Evolutionary conservation across 257 asterid genomes (phyloP).

Genomic region (Galeopsis tetrahit): DNA sequence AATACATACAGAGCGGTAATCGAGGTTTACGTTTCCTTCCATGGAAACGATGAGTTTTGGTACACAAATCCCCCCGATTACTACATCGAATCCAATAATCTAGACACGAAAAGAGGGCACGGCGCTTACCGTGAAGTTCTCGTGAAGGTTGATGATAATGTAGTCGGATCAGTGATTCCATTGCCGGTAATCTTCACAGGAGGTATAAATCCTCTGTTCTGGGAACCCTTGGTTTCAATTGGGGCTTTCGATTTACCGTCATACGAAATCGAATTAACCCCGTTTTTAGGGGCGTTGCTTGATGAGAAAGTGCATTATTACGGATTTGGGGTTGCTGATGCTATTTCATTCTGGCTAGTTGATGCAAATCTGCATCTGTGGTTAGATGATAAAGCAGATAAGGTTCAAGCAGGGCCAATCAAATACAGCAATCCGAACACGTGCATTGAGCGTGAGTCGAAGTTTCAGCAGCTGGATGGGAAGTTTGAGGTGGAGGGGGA

Average conservation of each 20-base stretch:
- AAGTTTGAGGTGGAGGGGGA: slow-evolving; percentile 51
- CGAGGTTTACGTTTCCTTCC: slow-evolving; percentile 77
- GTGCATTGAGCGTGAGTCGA: slow-evolving; percentile 38
- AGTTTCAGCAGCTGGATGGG: slow-evolving; percentile 56
- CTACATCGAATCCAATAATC: slow-evolving; percentile 51
- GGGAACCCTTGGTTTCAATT: slow-evolving; percentile 87
- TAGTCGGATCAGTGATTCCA: slow-evolving; percentile 75
- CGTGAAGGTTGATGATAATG: slow-evolving; percentile 60
- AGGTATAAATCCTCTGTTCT: slow-evolving; percentile 79
- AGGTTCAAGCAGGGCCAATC: slow-evolving; percentile 57
- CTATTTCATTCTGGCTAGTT: slow-evolving; percentile 76
- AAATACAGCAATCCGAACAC: slow-evolving; percentile 41
- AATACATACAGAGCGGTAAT: slow-evolving; percentile 76
- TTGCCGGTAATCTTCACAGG: slow-evolving; percentile 84
- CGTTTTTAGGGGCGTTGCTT: slow-evolving; percentile 61
- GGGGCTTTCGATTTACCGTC: slow-evolving; percentile 90
- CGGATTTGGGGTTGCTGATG: slow-evolving; percentile 63
- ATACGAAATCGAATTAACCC: slow-evolving; percentile 74
- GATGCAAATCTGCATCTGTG: slow-evolving; percentile 86
- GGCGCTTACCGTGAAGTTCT: slow-evolving; percentile 77
- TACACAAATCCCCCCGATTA: slow-evolving; percentile 84
- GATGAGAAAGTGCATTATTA: slow-evolving; percentile 57
- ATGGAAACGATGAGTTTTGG: slow-evolving; percentile 90
- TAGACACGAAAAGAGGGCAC: slow-evolving; percentile 55
- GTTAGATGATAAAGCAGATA: slow-evolving; percentile 53